These are phyloP conservation scores for Colletotrichum spaethianum DNA, from an alignment of 2,329 filamentous ascomycete species.

Conservation along the genomic window DNA sequence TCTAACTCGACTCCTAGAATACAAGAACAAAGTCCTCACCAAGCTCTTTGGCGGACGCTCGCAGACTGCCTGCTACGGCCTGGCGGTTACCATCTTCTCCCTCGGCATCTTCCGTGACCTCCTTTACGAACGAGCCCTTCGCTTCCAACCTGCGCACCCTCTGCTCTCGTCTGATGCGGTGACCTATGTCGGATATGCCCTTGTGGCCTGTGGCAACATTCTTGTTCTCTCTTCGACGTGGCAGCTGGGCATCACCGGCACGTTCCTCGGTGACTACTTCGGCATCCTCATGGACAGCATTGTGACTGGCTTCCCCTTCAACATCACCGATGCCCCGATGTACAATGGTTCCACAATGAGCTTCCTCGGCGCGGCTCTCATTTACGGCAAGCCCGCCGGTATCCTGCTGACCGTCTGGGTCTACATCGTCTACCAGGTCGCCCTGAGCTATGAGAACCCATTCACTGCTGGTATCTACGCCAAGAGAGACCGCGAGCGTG, in stretches of 20 bases:
- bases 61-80: conserved; percentile 87
- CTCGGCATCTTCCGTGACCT: conserved; percentile 91
- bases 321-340: conserved; percentile 91
- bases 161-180: conserved; percentile 73
- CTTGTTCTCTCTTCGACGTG: conserved; percentile 92
- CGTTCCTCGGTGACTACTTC: conserved; percentile 98
- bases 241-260: conserved; percentile 93
- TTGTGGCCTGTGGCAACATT: conserved; percentile 83
- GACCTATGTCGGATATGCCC: conserved; percentile 76
- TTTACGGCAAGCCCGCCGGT: conserved; percentile 90
- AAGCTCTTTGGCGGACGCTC: conserved; percentile 86
- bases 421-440: conserved; percentile 82
- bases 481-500: conserved; percentile 78
- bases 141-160: conserved; percentile 81
- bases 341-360: conserved; percentile 95
- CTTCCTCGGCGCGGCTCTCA: conserved; percentile 89
- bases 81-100: conserved; percentile 91
- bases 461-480: conserved; percentile 95
- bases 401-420: conserved; percentile 83
- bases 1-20: conserved; percentile 72
- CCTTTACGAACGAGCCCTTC: conserved; percentile 88
- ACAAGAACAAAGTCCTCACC: conserved; percentile 90
- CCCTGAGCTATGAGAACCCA: conserved; percentile 90
- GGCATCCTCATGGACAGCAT: conserved; percentile 97
- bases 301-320: conserved; percentile 97